Base-by-base conservation (phyloP, 805 yeast species). In the Ogataea sp. region DNA sequence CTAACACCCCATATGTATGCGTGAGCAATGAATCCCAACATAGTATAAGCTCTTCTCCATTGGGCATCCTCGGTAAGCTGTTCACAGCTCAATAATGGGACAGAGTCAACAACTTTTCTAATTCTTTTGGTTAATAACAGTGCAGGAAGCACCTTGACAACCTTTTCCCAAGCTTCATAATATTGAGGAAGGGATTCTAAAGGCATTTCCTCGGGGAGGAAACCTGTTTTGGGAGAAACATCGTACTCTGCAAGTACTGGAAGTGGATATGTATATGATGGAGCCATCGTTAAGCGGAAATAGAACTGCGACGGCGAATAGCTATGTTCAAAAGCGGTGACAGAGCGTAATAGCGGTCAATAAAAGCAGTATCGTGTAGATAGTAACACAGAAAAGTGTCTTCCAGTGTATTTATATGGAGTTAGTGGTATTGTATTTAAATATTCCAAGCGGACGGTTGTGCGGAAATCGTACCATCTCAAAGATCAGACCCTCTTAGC, bases 1-100 rank as follows among this genome's bases (percentile, higher is more conserved):
- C 75, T 77, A 17, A 75, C 75, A 2, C 86, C 82, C 97, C 97
- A 89, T 20, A 89, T 79, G 55, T 89, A 89, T 1, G 93, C 95
- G 58, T 89, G 96, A 2, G 87, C 73, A 34, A 90, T 58, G 52
- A 88, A 89, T 11, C 90, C 80, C 23, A 89, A 66, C 2, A 87
- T 64, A 15, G 83, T 78, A 59, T 84, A 84, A 0, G 96, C 96
- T 50, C 97, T 70, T 55, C 95, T 72, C 54, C 70, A 68, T 47
- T 85, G 80, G 10, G 65, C 65, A 31, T 63, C 70, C 5, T 67
- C 35, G 20, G 56, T 44, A 27, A 82, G 62, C 5, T 68, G 56
- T 8, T 65, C 68, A 2, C 75, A 70, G 3, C 71, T 55, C 32
- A 90, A 65, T 2, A 69, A 42, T 1, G 88, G 85, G 50, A 89